Percentiles rank a stretch among this genome's conserved stretches.
phyloP scores from a whole-genome alignment of 2,329 filamentous ascomycete genomes.

The Monilinia laxa region DNA sequence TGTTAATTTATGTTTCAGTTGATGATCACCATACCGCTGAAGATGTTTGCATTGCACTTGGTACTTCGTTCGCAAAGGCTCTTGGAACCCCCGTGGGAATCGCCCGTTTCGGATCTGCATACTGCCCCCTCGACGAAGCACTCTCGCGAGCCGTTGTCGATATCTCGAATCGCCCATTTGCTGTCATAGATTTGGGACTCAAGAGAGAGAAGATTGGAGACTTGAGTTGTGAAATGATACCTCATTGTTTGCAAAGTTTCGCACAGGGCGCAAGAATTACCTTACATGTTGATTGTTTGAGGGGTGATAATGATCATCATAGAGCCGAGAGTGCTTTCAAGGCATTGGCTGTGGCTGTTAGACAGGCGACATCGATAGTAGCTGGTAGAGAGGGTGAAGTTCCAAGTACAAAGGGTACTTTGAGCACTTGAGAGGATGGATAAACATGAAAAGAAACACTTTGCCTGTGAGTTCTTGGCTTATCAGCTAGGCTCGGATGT shows the following conservation, averaged over 20 bases:
- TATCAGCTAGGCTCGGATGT: no score
- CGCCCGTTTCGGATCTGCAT: conserved; percentile 86
- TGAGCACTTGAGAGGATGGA: conserved; percentile 54
- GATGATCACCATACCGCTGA: conserved; percentile 99
- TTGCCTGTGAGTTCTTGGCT: not conserved
- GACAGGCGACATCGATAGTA: conserved; percentile 71
- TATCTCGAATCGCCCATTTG: conserved; percentile 86
- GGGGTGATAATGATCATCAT: conserved; percentile 94
- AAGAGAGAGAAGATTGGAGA: conserved; percentile 92
- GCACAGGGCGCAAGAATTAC: conserved; percentile 87
- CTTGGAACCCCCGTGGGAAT: conserved; percentile 78
- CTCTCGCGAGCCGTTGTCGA: conserved; percentile 92
- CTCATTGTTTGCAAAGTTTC: conserved; percentile 92
- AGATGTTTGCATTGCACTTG: conserved; percentile 90
- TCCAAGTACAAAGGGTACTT: conserved; percentile 91
- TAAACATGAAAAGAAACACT: not conserved
- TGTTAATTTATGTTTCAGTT: conserved; percentile 53
- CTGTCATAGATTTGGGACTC: conserved; percentile 79
- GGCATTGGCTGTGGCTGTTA: conserved; percentile 83
- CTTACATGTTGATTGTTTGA: conserved; percentile 89
- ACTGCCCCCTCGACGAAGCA: conserved; percentile 92
- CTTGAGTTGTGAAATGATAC: conserved; percentile 93
- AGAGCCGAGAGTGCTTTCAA: conserved; percentile 96
- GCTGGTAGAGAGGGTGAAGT: conserved; percentile 86
- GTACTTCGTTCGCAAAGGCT: conserved; percentile 77